Evolutionary conservation across 345 rosid genomes (phyloP).

Genomic region (Cardamine chenopodiifolia): DNA sequence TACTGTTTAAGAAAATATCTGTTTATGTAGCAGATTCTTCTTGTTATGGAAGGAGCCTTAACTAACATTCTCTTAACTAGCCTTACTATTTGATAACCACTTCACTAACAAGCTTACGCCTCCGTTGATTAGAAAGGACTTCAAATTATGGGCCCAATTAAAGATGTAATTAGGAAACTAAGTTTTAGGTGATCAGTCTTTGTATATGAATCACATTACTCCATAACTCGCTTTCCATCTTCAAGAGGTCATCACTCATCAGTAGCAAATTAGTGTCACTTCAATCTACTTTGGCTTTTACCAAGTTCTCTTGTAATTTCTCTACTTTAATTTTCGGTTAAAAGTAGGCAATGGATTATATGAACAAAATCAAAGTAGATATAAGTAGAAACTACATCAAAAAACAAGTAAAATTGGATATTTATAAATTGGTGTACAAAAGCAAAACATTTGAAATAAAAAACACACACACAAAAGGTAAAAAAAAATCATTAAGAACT

Average conservation of each 20-base stretch:
- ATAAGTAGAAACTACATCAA: background rate
- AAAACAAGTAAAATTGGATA: background rate
- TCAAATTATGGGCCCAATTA: constrained; percentile 11
- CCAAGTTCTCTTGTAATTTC: constrained; percentile 1
- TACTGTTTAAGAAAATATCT: background rate
- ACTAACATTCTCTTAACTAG: background rate
- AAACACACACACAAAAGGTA: background rate
- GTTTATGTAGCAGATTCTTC: background rate
- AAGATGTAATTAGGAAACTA: constrained; percentile 18
- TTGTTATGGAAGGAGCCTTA: background rate
- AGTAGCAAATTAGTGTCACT: constrained; percentile 16
- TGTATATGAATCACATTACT: constrained; percentile 11
- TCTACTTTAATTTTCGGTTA: background rate
- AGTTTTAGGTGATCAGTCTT: constrained; percentile 32
- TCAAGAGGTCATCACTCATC: background rate
- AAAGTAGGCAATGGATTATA: background rate
- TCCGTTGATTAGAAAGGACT: constrained; percentile 25
- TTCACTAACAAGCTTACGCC: constrained; percentile 20
- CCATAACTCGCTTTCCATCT: background rate
- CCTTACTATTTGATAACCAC: constrained; percentile 4
- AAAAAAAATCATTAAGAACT: no score
- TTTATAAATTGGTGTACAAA: no score
- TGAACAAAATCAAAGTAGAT: background rate
- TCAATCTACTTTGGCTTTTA: background rate
- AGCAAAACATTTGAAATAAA: background rate